phyloP scores from a whole-genome alignment of 2,329 filamentous ascomycete species.

The Ophiostoma fasciatum region DNA sequence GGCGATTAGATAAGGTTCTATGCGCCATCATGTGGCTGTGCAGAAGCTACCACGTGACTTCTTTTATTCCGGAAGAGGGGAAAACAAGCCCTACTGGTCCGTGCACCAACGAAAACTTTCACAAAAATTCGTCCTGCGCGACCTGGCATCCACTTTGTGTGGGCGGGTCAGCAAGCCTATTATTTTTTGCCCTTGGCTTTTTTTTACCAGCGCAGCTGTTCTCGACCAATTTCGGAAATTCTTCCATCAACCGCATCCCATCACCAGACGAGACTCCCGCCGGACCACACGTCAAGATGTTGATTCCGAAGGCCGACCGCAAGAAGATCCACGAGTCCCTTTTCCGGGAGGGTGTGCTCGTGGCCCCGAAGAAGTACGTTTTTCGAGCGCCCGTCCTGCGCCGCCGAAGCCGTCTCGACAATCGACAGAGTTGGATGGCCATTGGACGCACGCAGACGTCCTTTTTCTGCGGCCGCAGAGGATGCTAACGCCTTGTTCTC shows the following conservation, averaged over 20 bases:
- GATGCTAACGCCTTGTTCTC: too few relatives aligned
- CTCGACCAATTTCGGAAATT: constrained; percentile 4
- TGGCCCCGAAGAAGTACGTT: constrained; percentile 77
- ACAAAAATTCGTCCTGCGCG: constrained; percentile 6
- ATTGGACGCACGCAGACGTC: too few relatives aligned
- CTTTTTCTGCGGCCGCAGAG: too few relatives aligned
- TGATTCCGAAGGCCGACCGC: constrained; percentile 99
- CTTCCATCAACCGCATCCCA: constrained; percentile 5
- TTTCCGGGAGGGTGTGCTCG: constrained; percentile 85
- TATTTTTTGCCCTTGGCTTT: constrained; percentile 5
- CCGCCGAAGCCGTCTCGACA: too few relatives aligned
- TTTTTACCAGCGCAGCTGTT: too few relatives aligned
- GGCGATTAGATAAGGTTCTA: too few relatives aligned
- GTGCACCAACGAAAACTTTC: constrained; percentile 10
- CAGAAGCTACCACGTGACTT: too few relatives aligned
- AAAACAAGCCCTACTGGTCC: constrained; percentile 13
- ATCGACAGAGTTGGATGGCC: too few relatives aligned
- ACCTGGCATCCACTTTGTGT: neutral
- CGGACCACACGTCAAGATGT: constrained; percentile 46
- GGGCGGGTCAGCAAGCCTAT: too few relatives aligned
- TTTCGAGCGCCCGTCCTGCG: neutral
- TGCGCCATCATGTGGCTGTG: too few relatives aligned
- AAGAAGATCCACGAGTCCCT: constrained; percentile 99
- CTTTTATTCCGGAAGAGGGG: too few relatives aligned
- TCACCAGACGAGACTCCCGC: constrained; percentile 20